These are phyloP conservation scores for Pythium rishiriense DNA, from an alignment of 352 stramenopile species.

Conservation along the genomic window DNA sequence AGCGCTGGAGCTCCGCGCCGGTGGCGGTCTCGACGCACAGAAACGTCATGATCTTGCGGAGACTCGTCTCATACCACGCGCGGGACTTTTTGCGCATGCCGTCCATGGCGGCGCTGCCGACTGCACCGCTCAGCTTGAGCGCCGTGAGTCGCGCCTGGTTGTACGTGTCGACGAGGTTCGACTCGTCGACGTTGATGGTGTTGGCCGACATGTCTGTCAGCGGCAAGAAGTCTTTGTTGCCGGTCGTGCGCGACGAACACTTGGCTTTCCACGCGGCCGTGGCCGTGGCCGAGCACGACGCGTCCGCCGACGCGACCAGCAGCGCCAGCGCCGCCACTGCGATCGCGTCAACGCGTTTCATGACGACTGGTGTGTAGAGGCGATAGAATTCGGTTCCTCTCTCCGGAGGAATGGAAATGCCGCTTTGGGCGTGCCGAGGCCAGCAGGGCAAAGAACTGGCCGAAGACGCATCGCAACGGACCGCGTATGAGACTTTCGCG, in stretches of 20 bases:
- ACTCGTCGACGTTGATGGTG: conserved; percentile 66
- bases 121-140: conserved; percentile 59
- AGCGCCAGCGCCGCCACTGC: conserved; percentile 13
- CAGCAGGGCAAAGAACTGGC: not conserved
- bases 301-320: not conserved
- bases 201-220: conserved; percentile 48
- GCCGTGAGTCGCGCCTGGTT: conserved; percentile 66
- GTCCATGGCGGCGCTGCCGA: conserved; percentile 64
- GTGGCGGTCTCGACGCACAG: conserved; percentile 61
- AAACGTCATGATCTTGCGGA: conserved; percentile 69
- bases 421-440: not conserved
- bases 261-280: conserved; percentile 55
- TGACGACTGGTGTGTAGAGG: not conserved
- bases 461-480: not conserved
- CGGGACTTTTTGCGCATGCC: conserved; percentile 69
- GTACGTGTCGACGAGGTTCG: conserved; percentile 59
- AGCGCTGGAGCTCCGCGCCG: conserved; percentile 52
- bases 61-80: conserved; percentile 67
- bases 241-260: conserved; percentile 48
- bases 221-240: conserved; percentile 60
- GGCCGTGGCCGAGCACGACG: conserved; percentile 57
- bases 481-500: not conserved
- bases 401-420: not conserved
- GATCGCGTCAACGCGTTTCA: conserved; percentile 7
- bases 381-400: not conserved